Conservation (phyloP, 208 protist genomes). For the Leishmania lainsoni region DNA sequence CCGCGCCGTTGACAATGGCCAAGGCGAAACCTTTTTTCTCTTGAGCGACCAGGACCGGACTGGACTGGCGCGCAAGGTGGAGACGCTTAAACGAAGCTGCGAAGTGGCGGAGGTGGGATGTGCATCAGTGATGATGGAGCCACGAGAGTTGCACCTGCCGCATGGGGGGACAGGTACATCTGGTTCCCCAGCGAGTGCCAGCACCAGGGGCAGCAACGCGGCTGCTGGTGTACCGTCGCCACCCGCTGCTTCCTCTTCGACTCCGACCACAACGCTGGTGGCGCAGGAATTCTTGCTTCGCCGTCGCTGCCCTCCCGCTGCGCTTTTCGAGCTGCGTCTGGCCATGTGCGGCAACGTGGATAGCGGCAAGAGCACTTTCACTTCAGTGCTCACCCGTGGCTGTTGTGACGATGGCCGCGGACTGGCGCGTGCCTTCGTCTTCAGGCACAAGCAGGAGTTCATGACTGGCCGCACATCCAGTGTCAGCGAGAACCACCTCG, state of each 20-base stretch:
- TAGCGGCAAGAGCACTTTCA: conserved; percentile 92
- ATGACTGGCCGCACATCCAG: conserved; percentile 95
- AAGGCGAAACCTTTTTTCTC: conserved; percentile 77
- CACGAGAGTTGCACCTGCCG: conserved; percentile 47
- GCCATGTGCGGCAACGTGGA: conserved; percentile 95
- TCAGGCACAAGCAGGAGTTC: conserved; percentile 96
- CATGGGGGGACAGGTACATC: not conserved
- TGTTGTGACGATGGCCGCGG: conserved; percentile 91
- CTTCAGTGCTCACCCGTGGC: conserved; percentile 90
- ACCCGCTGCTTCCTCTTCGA: not conserved
- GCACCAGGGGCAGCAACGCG: not conserved
- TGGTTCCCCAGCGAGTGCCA: not conserved
- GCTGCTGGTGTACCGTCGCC: not conserved
- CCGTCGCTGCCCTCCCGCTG: conserved; percentile 34
- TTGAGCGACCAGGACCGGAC: conserved; percentile 33
- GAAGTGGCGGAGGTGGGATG: conserved; percentile 34
- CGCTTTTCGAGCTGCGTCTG: conserved; percentile 84
- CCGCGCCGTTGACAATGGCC: conserved; percentile 45
- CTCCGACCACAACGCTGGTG: conserved; percentile 27
- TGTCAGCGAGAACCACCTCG: conserved; percentile 96
- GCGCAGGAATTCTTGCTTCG: conserved; percentile 84
- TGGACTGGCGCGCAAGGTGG: conserved; percentile 37
- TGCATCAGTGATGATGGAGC: conserved; percentile 46
- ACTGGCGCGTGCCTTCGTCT: conserved; percentile 86
- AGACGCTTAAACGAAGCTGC: conserved; percentile 37